phyloP scores from a whole-genome alignment of 192 early-diverging fungal species.

The Dissophora ornata region DNA sequence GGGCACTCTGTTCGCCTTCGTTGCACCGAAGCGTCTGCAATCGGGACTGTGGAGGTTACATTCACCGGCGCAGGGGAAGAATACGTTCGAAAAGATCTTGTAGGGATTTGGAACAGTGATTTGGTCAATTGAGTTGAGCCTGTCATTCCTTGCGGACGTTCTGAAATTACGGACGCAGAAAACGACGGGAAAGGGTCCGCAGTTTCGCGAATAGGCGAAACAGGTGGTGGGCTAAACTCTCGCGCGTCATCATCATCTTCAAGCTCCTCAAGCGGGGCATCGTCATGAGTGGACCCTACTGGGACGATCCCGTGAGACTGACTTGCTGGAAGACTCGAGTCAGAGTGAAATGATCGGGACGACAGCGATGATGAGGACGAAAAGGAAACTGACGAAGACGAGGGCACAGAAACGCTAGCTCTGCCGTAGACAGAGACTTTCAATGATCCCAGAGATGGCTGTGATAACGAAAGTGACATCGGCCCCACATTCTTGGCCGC shows the following conservation, averaged over 20 bases:
- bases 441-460: constrained; percentile 21
- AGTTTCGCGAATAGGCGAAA: constrained; percentile 29
- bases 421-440: constrained; percentile 47
- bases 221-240: constrained; percentile 37
- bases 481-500: neutral
- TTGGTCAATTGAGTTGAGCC: too few relatives aligned
- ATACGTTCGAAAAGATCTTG: too few relatives aligned
- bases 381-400: constrained; percentile 10
- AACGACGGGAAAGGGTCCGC: neutral
- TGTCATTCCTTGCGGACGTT: neutral
- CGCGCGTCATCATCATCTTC: constrained; percentile 27
- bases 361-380: constrained; percentile 24
- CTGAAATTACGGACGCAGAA: neutral
- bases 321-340: constrained; percentile 7
- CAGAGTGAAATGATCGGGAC: constrained; percentile 8
- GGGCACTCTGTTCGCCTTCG: too few relatives aligned
- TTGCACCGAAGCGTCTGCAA: too few relatives aligned
- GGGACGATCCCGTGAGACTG: neutral
- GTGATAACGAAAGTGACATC: neutral
- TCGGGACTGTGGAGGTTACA: too few relatives aligned
- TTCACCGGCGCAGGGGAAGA: too few relatives aligned
- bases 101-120: too few relatives aligned
- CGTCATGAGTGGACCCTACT: neutral
- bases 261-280: neutral
- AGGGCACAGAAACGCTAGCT: constrained; percentile 4